A percentile compares a stretch with the other conserved stretches of the same genome.
Conservation (phyloP, 164 flowering plant genomes). For the Nelumbo lutea region DNA sequence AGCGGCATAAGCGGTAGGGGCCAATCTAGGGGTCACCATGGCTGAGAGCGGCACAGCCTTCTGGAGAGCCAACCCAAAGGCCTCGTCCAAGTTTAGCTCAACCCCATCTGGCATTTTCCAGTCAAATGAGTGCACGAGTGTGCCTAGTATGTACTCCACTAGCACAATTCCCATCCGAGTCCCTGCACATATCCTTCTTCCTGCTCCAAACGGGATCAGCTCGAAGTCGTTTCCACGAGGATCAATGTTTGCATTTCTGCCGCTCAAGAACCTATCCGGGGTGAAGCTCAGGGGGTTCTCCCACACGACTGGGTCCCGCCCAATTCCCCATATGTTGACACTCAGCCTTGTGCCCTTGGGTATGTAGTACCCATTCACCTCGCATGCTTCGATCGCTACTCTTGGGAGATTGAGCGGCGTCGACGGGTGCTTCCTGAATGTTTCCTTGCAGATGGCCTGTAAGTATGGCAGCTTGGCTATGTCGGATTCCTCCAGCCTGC, state of each 20-base stretch:
- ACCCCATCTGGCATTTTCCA: conserved; percentile 10
- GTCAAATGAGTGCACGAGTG: conserved; percentile 22
- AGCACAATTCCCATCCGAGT: conserved; percentile 13
- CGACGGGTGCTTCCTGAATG: conserved; percentile 21
- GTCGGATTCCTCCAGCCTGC: conserved; percentile 20
- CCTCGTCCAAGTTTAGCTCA: conserved; percentile 19
- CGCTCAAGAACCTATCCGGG: conserved; percentile 14
- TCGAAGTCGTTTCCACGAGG: conserved; percentile 18
- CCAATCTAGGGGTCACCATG: background rate
- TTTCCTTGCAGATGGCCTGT: conserved; percentile 19
- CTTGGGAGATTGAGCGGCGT: conserved; percentile 20
- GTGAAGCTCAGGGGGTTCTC: conserved; percentile 7
- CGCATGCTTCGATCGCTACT: conserved; percentile 9
- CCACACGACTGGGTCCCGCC: conserved; percentile 14
- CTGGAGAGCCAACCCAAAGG: conserved; percentile 12
- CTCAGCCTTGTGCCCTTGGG: conserved; percentile 16
- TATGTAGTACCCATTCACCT: conserved; percentile 18
- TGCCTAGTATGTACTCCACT: conserved; percentile 17
- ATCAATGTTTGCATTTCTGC: conserved; percentile 7
- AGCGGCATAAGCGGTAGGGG: background rate
- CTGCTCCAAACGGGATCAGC: conserved; percentile 18
- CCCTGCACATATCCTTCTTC: conserved; percentile 14
- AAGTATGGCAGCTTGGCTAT: conserved; percentile 18
- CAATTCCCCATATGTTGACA: conserved; percentile 21
- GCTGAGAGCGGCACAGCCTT: background rate